phyloP scores from a whole-genome alignment of 176 grass and related monocot genomes.

The Eremochloa ophiuroides region DNA sequence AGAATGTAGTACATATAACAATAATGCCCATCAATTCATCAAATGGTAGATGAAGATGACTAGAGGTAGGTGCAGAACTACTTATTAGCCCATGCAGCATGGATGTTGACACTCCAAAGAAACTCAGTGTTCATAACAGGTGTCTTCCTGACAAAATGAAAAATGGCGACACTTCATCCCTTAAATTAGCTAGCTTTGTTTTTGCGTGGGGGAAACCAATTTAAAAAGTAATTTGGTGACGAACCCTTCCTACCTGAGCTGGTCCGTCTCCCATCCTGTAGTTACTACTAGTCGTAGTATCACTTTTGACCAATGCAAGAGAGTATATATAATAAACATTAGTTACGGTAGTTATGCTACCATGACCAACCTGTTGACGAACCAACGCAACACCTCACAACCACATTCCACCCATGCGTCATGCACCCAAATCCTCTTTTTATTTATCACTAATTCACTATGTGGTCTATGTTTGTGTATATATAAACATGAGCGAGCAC shows the following conservation, averaged over 20 bases:
- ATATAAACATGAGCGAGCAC: conserved; percentile 11
- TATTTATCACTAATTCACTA: no score
- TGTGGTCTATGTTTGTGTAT: not conserved
- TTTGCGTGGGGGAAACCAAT: not conserved
- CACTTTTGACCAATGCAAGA: not conserved
- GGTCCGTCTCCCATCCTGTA: not conserved
- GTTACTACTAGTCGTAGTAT: not conserved
- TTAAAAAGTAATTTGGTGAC: conserved; percentile 14
- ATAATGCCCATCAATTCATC: not conserved
- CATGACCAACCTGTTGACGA: conserved; percentile 32
- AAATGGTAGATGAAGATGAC: not conserved
- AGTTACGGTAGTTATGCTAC: conserved; percentile 45
- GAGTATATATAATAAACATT: not conserved
- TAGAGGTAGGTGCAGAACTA: not conserved
- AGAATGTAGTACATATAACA: not conserved
- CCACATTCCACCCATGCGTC: not conserved
- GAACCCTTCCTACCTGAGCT: conserved; percentile 16
- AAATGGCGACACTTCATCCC: not conserved
- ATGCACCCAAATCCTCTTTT: not conserved
- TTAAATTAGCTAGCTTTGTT: not conserved
- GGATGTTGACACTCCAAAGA: not conserved
- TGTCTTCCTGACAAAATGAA: not conserved
- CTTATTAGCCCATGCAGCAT: not conserved
- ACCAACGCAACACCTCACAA: conserved; percentile 6
- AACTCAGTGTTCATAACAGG: not conserved